Percentiles rank a stretch among this genome's conserved stretches.
Conservation (phyloP, 2,329 filamentous ascomycete genomes). For the Fusarium sterilihyphosum region DNA sequence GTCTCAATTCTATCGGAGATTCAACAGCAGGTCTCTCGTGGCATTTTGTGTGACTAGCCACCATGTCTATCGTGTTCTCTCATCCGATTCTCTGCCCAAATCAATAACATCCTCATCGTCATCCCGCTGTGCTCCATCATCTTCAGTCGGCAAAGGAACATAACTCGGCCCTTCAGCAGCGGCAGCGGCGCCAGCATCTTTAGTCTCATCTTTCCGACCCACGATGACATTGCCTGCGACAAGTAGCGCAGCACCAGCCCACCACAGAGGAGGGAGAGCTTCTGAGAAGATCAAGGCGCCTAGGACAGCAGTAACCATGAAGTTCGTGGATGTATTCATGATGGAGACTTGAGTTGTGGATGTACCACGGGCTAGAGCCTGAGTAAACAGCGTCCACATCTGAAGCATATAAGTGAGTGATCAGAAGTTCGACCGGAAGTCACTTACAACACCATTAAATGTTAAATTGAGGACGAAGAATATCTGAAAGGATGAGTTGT, state of each 20-base stretch:
- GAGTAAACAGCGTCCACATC: slow-evolving; percentile 88
- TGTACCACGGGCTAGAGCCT: slow-evolving; percentile 76
- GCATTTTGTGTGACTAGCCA: neutral
- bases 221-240: slow-evolving; percentile 83
- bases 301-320: slow-evolving; percentile 79
- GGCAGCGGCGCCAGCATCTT: slow-evolving; percentile 33
- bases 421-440: neutral
- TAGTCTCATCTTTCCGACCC: slow-evolving; percentile 71
- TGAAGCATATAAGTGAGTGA: slow-evolving; percentile 39
- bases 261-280: slow-evolving; percentile 77
- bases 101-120: slow-evolving; percentile 51
- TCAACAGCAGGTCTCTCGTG: neutral
- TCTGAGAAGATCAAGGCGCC: slow-evolving; percentile 78
- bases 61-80: slow-evolving; percentile 22
- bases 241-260: slow-evolving; percentile 75
- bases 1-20: neutral
- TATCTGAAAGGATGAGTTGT: slow-evolving; percentile 54
- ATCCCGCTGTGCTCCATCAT: slow-evolving; percentile 34
- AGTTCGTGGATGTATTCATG: slow-evolving; percentile 85
- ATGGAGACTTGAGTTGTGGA: slow-evolving; percentile 84
- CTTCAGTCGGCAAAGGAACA: slow-evolving; percentile 43
- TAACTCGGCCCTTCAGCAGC: slow-evolving; percentile 43
- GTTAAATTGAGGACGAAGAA: slow-evolving; percentile 80
- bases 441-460: slow-evolving; percentile 75
- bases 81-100: slow-evolving; percentile 43